Conservation (phyloP, 2,329 filamentous ascomycete genomes). For the Purpureocillium lavendulum region DNA sequence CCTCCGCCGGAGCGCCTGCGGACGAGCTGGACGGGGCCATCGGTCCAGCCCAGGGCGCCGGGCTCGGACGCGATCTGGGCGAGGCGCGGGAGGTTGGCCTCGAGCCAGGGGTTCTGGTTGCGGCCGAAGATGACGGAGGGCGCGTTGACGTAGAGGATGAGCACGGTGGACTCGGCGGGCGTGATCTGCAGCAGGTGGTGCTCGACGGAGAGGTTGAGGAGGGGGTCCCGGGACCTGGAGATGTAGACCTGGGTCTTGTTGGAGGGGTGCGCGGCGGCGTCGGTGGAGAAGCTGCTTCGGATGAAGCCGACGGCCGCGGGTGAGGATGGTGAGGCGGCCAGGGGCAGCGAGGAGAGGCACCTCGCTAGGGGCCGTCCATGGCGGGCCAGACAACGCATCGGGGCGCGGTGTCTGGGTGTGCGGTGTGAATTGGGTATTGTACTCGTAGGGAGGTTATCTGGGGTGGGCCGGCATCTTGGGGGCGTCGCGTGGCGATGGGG, state of each 20-base stretch:
- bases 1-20: slow-evolving; percentile 83
- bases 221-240: slow-evolving; percentile 64
- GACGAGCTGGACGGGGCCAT: slow-evolving; percentile 49
- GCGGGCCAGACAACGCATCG: slow-evolving; percentile 1
- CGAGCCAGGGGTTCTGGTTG: slow-evolving; percentile 97
- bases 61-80: slow-evolving; percentile 13
- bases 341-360: slow-evolving; percentile 1
- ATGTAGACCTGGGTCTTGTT: slow-evolving; percentile 59
- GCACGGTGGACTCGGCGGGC: slow-evolving; percentile 61
- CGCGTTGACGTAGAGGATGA: slow-evolving; percentile 82
- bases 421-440: too few species aligned
- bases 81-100: slow-evolving; percentile 67
- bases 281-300: slow-evolving; percentile 22
- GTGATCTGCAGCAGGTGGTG: slow-evolving; percentile 77
- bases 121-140: slow-evolving; percentile 87
- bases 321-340: background rate
- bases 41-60: slow-evolving; percentile 15
- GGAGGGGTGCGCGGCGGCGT: slow-evolving; percentile 30
- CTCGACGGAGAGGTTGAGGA: slow-evolving; percentile 88
- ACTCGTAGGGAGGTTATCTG: too few species aligned
- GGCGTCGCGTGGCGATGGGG: too few species aligned
- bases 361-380: slow-evolving; percentile 1
- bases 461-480: too few species aligned
- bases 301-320: background rate
- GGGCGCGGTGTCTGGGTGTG: background rate